Base-by-base conservation (phyloP, 2,329 filamentous ascomycete species). In the Trichoderma breve region DNA sequence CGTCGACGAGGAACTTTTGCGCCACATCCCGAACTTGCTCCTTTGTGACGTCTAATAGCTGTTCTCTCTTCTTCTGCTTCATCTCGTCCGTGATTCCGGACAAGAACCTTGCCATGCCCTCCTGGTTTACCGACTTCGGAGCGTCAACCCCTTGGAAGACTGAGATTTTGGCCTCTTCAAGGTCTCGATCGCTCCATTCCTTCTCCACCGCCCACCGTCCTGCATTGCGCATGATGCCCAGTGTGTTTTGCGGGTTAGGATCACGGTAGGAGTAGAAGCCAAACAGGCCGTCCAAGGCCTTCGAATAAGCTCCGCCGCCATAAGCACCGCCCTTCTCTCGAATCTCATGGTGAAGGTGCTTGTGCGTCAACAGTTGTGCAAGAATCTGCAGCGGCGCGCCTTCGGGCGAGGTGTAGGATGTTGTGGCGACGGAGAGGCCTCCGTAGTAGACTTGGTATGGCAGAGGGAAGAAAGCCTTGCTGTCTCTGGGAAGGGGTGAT, bases 381-480 rank as follows among this genome's bases (percentile, higher is more conserved):
- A 99, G 89, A 53, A 98, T 92, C 77, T 95, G 94, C 18, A 98
- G 89, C 0, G 94, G 88, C 1, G 96, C 93, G 53, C 92, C 91
- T 67, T 92, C 87, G 0, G 90, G 81, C 57, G 93, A 89, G 4
- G 90, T 91, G 81, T 98, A 99, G 0, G 95, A 93, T 0, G 92
- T 92, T 0, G 95, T 97, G 7, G 93, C 91, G 15, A 97, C 83
- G 21, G 94, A 92, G 58, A 96, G 86, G 18, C 91, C 92, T 8
- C 95, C 94, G 79, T 98, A 98, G 80, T 97, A 98, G 39, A 99
- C 96, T 82, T 99, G 96, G 82, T 97, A 99, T 0, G 96, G 96
- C 21, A 99, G 86, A 28, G 95, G 92, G 82, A 97, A 98, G 83
- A 98, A 97, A 0, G 94, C 91, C 80, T 94, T 96, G 74, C 86